These are phyloP conservation scores for Vitis rupestris DNA, from an alignment of 164 flowering plant species.

Conservation along the genomic window DNA sequence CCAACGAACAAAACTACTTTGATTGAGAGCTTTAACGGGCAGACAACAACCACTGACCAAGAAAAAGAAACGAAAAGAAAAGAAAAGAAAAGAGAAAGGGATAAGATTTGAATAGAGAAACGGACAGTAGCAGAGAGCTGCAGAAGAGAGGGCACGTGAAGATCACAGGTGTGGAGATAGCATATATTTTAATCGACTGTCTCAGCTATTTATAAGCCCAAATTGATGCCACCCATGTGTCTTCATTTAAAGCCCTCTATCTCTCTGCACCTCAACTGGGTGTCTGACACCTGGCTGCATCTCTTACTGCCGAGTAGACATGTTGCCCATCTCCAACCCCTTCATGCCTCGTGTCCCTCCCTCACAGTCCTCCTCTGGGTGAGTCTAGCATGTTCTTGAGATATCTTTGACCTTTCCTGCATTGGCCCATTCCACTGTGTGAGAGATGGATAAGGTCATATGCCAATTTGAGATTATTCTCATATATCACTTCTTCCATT, in stretches of 20 bases:
- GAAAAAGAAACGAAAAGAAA: neutral
- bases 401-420: too few relatives aligned
- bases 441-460: conserved; percentile 20
- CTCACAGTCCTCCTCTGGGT: neutral
- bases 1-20: conserved; percentile 36
- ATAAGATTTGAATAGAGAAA: conserved; percentile 22
- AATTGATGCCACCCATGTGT: conserved; percentile 17
- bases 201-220: conserved; percentile 31
- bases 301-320: conserved; percentile 15
- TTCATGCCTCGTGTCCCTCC: conserved; percentile 9
- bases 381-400: too few relatives aligned
- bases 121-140: neutral
- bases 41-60: conserved; percentile 1
- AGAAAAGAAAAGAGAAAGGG: conserved; percentile 3
- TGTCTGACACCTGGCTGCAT: conserved; percentile 18
- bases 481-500: neutral
- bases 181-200: neutral
- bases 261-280: neutral
- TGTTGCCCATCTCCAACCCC: conserved; percentile 14
- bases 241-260: conserved; percentile 6
- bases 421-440: neutral
- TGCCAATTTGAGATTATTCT: conserved; percentile 12
- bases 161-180: conserved; percentile 21
- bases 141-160: conserved; percentile 25
- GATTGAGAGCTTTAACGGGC: conserved; percentile 6